Base-by-base conservation (phyloP, 352 stramenopile species). In the Ochromonadaceae sp. region DNA sequence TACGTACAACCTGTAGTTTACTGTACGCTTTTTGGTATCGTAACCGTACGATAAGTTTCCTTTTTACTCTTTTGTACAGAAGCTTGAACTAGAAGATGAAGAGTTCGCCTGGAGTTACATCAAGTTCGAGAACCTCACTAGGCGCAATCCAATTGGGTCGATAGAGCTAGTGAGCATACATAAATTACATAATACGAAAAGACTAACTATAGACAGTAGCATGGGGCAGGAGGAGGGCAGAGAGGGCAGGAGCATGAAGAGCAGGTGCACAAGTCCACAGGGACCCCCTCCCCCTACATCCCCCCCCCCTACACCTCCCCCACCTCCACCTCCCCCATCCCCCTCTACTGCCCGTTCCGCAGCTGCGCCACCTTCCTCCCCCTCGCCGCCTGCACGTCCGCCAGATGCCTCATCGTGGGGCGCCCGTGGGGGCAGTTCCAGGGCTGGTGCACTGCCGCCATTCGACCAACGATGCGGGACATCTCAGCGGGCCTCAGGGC, bases 401-500 rank as follows among this genome's bases (percentile, higher is more conserved):
- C 55, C 31, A 90, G 73, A 41, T 90, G 79, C 9, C 82, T 78
- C 28, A 89, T 74, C 2, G 81, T 91, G 28, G 81, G 83, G 26
- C 84, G 76, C 2, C 85, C 85, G 48, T 93, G 85, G 1, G 85
- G 84, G 76, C 89, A 97, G 69, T 96, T 97, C 90, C 90, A 97
- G 7, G 92, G 91, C 49, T 91, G 81, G 31, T 97, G 84, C 12
- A 96, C 72, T 12, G 78, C 71, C 1, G 81, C 78, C 35, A 97
- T 78, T 52, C 93, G 90, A 26, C 76, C 69, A 52, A 97, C 82
- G 40, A 97, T 79, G 56, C 81, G 81, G 43, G 81, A 74, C 89
- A 97, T 96, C 56, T 96, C 83, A 26, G 86, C 81, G 28, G 35
- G 38, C 31, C 84, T 85, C 32, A 97, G 72, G 40, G 86, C 82